These are phyloP conservation scores for Lachancea meyersii DNA, from an alignment of 805 yeast species.

Conservation along the genomic window DNA sequence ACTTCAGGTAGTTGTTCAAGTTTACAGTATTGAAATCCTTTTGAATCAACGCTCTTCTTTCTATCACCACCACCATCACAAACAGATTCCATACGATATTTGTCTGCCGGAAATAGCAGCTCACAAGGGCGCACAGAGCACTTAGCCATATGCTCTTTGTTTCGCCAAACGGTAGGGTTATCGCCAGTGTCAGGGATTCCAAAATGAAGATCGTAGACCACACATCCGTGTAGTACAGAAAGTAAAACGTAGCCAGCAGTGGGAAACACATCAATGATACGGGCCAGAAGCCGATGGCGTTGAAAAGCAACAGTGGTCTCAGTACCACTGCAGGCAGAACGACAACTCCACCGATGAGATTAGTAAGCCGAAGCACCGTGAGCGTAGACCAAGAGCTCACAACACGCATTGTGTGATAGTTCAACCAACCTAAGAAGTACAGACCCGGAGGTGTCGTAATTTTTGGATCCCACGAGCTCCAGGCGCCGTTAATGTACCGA, in stretches of 20 bases:
- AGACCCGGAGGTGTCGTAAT: slow-evolving; percentile 97
- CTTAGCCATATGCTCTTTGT: slow-evolving; percentile 37
- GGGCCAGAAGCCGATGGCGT: slow-evolving; percentile 41
- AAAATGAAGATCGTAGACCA: slow-evolving; percentile 78
- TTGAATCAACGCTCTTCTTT: slow-evolving; percentile 41
- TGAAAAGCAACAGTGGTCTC: slow-evolving; percentile 35
- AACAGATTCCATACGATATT: slow-evolving; percentile 82
- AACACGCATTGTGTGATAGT: slow-evolving; percentile 22
- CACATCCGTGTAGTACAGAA: slow-evolving; percentile 84
- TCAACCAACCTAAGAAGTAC: slow-evolving; percentile 45
- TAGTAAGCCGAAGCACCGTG: slow-evolving; percentile 47
- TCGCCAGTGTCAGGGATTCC: slow-evolving; percentile 44
- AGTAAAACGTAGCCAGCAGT: slow-evolving; percentile 62
- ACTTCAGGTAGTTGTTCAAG: slow-evolving; percentile 36
- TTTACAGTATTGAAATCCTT: slow-evolving; percentile 35
- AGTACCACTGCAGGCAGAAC: slow-evolving; percentile 46
- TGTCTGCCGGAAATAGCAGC: slow-evolving; percentile 82
- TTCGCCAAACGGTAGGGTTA: slow-evolving; percentile 36
- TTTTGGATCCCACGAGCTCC: slow-evolving; percentile 72
- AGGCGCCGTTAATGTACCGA: slow-evolving; percentile 55
- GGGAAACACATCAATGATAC: slow-evolving; percentile 53
- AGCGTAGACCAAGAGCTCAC: slow-evolving; percentile 28
- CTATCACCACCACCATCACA: slow-evolving; percentile 49
- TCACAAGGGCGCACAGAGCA: slow-evolving; percentile 50
- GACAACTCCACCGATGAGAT: slow-evolving; percentile 58